phyloP scores from a whole-genome alignment of 2,329 filamentous ascomycete species.

The Talaromyces marneffei region DNA sequence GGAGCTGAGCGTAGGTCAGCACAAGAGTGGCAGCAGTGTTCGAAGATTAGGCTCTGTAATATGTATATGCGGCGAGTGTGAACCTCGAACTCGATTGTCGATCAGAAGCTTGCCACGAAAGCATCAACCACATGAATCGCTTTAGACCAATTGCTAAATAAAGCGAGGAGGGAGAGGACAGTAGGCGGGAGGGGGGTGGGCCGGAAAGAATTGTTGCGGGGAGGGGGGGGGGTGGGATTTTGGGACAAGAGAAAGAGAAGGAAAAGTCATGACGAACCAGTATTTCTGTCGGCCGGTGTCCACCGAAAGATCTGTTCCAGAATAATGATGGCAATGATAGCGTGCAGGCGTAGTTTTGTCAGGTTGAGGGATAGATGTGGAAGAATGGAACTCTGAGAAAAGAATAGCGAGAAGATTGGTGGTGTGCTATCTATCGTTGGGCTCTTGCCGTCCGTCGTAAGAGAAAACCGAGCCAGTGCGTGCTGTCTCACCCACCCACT shows the following conservation, averaged over 20 bases:
- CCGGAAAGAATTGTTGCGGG: slow-evolving; percentile 12
- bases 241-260: neutral
- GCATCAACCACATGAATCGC: neutral
- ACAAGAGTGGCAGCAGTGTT: neutral
- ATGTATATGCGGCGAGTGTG: neutral
- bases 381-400: neutral
- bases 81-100: neutral
- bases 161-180: neutral
- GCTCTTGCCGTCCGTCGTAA: neutral
- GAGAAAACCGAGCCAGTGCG: neutral
- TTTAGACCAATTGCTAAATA: neutral
- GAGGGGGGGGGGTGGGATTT: neutral
- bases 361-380: too few relatives aligned
- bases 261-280: slow-evolving; percentile 12
- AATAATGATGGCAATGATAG: too few relatives aligned
- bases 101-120: neutral
- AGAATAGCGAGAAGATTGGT: neutral
- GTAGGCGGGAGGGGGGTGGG: slow-evolving; percentile 8
- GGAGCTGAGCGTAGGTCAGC: neutral
- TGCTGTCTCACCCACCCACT: neutral
- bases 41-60: neutral
- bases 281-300: neutral
- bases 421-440: neutral
- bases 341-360: too few relatives aligned
- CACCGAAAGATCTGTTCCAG: neutral